Evolutionary conservation across 1,284 basidiomycete genomes (phyloP), one percentile per base, ranked within the genome.

Genomic region (Malassezia yamatoensis): DNA sequence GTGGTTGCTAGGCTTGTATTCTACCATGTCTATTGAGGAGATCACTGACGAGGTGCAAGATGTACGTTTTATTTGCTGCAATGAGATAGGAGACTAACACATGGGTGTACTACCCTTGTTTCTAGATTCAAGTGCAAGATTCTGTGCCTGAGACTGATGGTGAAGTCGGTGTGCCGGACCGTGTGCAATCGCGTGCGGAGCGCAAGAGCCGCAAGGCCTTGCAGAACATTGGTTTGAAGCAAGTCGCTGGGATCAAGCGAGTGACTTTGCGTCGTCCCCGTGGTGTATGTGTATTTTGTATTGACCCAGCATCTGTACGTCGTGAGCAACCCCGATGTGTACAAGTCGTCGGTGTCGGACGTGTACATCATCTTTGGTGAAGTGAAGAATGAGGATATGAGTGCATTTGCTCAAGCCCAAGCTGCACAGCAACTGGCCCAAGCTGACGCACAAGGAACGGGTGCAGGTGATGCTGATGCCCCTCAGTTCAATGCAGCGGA

Each of bases 351-450:
- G 49, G 88, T 88, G 78, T 90, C 88, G 72, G 94, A 98, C 78
- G 89, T 87, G 78, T 96, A 98, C 82, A 90, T 98, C 76, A 90
- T 98, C 64, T 98, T 96, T 70, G 93, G 93, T 67, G 93, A 98
- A 81, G 90, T 90, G 66, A 94, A 88, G 85, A 83, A 88, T 66
- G 90, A 96, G 79, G 90, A 96, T 77, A 87, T 88, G 81, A 85
- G 85, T 77, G 82, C 84, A 46, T 83, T 86, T 67, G 86, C 87
- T 58, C 87, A 89, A 76, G 77, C 90, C 58, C 82, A 82, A 58
- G 85, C 88, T 60, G 85, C 87, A 50, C 88, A 90, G 75, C 88
- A 90, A 74, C 81, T 89, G 67, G 83, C 84, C 42, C 80, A 81
- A 54, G 69, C 68, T 50, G 64, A 69, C 62, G 69, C 68, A 15